phyloP scores from a whole-genome alignment of 768 basidiomycete species.

The Lyophyllum decastes region DNA sequence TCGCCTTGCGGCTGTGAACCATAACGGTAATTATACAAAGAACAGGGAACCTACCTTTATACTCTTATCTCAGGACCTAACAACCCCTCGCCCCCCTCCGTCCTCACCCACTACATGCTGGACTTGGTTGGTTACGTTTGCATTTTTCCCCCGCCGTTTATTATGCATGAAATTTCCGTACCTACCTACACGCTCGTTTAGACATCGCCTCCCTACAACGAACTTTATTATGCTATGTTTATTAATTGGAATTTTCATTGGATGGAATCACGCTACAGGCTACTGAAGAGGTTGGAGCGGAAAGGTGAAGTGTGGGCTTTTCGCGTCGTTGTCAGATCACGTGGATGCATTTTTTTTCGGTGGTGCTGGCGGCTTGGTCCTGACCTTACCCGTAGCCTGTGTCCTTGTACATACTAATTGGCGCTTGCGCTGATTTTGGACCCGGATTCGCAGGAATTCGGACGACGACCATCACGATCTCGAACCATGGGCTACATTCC shows the following conservation, averaged over 20 bases:
- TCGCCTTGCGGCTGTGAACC: conserved; percentile 14
- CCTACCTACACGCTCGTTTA: conserved; percentile 5
- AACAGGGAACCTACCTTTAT: background rate
- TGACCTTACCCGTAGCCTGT: background rate
- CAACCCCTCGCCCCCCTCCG: too few relatives aligned
- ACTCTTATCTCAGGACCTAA: background rate
- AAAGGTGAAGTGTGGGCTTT: too few relatives aligned
- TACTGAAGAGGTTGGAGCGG: too few relatives aligned
- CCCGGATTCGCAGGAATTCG: background rate
- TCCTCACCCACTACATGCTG: background rate
- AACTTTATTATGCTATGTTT: conserved; percentile 1
- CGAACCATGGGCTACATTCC: conserved; percentile 65
- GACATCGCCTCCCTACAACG: background rate
- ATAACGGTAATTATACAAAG: background rate
- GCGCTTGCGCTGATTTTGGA: conserved; percentile 1
- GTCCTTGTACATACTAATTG: conserved; percentile 8
- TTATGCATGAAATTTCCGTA: background rate
- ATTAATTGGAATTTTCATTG: conserved; percentile 2
- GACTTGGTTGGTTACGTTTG: background rate
- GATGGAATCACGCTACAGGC: background rate
- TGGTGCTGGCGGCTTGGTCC: background rate
- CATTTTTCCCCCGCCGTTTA: background rate
- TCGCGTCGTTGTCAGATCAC: background rate
- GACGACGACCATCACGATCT: conserved; percentile 6
- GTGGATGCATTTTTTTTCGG: background rate